phyloP scores from a whole-genome alignment of 495 filamentous ascomycete species.

The Bryoglossum gracile region DNA sequence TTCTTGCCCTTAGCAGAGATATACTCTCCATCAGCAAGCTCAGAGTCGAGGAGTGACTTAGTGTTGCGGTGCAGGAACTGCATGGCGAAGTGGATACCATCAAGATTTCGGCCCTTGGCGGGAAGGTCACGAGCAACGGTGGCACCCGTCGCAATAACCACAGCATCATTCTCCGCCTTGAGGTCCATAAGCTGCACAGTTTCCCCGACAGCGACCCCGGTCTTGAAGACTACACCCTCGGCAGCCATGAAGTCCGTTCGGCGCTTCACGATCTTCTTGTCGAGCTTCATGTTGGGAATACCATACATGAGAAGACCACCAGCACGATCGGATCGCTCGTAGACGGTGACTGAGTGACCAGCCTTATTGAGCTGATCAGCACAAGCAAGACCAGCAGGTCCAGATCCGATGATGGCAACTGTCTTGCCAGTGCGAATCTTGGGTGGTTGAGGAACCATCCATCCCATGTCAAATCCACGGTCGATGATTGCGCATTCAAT shows the following conservation, averaged over 20 bases:
- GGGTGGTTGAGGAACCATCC: constrained; percentile 88
- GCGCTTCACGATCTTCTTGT: constrained; percentile 96
- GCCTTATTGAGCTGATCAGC: constrained; percentile 96
- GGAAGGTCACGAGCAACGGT: constrained; percentile 96
- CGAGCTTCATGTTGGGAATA: constrained; percentile 99
- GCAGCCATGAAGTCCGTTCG: constrained; percentile 93
- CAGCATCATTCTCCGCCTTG: constrained; percentile 70
- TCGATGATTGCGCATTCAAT: constrained; percentile 99
- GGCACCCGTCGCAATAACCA: constrained; percentile 93
- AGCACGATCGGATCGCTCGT: constrained; percentile 89
- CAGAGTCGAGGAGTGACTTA: constrained; percentile 94
- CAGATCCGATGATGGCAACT: constrained; percentile 89
- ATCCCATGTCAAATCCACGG: constrained; percentile 97
- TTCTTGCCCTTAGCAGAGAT: constrained; percentile 97
- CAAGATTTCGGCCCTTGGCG: constrained; percentile 82
- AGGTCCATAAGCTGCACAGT: constrained; percentile 72
- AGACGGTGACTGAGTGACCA: constrained; percentile 87
- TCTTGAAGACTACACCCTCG: constrained; percentile 82
- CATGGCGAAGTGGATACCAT: constrained; percentile 98
- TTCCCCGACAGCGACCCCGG: constrained; percentile 70
- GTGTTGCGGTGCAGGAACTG: constrained; percentile 98
- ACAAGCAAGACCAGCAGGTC: constrained; percentile 82
- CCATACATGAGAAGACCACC: constrained; percentile 98
- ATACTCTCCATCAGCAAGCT: constrained; percentile 77
- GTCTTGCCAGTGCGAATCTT: constrained; percentile 81